Evolutionary conservation across 1,284 basidiomycete genomes (phyloP).

Genomic region (Agroathelia rolfsii): DNA sequence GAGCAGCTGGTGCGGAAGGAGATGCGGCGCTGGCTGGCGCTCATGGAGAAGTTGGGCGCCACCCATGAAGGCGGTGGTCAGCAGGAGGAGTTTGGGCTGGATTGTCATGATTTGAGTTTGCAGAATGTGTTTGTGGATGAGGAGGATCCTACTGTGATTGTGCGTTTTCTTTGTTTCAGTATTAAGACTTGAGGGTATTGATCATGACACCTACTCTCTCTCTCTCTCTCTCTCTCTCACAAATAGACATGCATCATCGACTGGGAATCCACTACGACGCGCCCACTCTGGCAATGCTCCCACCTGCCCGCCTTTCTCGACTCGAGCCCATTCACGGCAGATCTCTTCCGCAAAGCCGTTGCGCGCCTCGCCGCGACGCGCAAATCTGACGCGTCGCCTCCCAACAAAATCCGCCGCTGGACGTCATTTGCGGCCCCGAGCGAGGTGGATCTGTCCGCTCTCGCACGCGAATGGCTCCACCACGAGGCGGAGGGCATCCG

Average conservation of each 20-base stretch:
- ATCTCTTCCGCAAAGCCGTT: constrained; percentile 57
- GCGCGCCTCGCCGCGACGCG: constrained; percentile 31
- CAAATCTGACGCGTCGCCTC: too few species aligned
- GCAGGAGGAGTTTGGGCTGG: constrained; percentile 56
- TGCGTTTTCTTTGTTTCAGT: constrained; percentile 32
- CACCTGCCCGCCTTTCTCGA: constrained; percentile 72
- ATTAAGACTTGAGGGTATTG: too few species aligned
- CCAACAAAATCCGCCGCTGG: too few species aligned
- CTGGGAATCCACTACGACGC: constrained; percentile 76
- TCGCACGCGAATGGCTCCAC: constrained; percentile 62
- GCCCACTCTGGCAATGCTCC: constrained; percentile 73
- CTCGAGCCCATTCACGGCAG: constrained; percentile 59
- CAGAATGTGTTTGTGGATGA: constrained; percentile 76
- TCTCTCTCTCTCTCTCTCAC: constrained; percentile 7
- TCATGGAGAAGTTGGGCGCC: constrained; percentile 50
- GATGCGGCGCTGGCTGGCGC: constrained; percentile 53
- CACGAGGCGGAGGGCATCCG: constrained; percentile 55
- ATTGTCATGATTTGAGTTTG: constrained; percentile 70
- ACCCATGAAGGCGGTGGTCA: constrained; percentile 14
- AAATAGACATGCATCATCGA: constrained; percentile 76
- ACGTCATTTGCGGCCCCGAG: constrained; percentile 9
- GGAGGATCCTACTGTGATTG: constrained; percentile 54
- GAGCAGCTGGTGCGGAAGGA: constrained; percentile 54
- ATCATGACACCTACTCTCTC: constrained; percentile 6
- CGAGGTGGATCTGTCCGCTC: constrained; percentile 22